Conservation (phyloP, 257 asterid species). For the Fraxinus cuspidata region DNA sequence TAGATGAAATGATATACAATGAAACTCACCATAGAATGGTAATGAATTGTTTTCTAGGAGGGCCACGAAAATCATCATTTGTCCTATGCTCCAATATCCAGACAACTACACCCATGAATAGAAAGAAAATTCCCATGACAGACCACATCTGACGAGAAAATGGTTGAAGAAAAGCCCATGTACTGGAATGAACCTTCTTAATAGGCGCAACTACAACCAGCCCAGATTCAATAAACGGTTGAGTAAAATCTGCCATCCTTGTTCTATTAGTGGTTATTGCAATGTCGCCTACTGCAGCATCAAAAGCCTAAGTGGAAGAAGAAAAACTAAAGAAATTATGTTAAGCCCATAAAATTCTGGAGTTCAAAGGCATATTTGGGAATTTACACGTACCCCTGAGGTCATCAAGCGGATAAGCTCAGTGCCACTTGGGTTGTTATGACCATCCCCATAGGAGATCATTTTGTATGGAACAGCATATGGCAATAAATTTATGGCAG, state of each 20-base stretch:
- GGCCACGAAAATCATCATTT: slow-evolving; percentile 58
- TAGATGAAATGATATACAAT: neutral
- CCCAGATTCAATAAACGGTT: slow-evolving; percentile 39
- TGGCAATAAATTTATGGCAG: slow-evolving; percentile 56
- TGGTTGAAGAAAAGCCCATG: slow-evolving; percentile 48
- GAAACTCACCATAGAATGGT: slow-evolving; percentile 45
- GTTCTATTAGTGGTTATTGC: slow-evolving; percentile 34
- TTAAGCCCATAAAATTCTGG: neutral
- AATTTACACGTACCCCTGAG: slow-evolving; percentile 43
- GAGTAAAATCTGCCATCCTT: slow-evolving; percentile 37
- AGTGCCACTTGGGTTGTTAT: slow-evolving; percentile 42
- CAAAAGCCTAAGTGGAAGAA: slow-evolving; percentile 27
- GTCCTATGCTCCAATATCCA: slow-evolving; percentile 51
- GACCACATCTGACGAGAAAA: slow-evolving; percentile 44
- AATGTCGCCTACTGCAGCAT: slow-evolving; percentile 43
- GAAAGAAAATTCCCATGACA: slow-evolving; percentile 32
- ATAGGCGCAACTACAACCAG: slow-evolving; percentile 48
- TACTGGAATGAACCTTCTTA: slow-evolving; percentile 25
- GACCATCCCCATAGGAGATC: slow-evolving; percentile 53
- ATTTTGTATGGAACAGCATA: slow-evolving; percentile 58
- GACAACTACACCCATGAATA: slow-evolving; percentile 38
- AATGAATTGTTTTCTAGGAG: slow-evolving; percentile 42
- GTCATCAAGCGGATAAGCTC: slow-evolving; percentile 51
- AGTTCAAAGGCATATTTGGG: neutral
- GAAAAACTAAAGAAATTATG: slow-evolving; percentile 9